Evolutionary conservation across 2,329 filamentous ascomycete species (phyloP).

Genomic region (Leptosphaerulina australis): DNA sequence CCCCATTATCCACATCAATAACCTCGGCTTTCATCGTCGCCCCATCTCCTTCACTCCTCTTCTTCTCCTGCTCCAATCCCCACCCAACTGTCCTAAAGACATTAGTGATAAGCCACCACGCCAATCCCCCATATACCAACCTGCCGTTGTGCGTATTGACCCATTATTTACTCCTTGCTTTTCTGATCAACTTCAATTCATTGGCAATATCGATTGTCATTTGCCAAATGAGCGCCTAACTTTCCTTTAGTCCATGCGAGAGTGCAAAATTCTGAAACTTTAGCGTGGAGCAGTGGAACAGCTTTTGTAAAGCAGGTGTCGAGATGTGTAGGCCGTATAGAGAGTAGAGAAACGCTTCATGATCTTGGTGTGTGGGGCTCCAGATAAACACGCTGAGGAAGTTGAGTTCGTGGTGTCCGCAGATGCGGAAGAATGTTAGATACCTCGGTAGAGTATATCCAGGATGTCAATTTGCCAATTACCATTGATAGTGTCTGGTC

Average conservation of each 20-base stretch:
- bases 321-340: slow-evolving; percentile 11
- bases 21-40: not conserved
- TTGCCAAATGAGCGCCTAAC: slow-evolving; percentile 4
- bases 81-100: slow-evolving; percentile 9
- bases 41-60: not conserved
- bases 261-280: slow-evolving; percentile 3
- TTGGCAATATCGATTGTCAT: slow-evolving; percentile 8
- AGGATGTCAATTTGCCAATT: not conserved
- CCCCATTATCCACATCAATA: slow-evolving; percentile 1
- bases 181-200: slow-evolving; percentile 7
- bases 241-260: slow-evolving; percentile 15
- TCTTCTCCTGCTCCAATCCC: slow-evolving; percentile 3
- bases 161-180: slow-evolving; percentile 10
- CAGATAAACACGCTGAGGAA: slow-evolving; percentile 12
- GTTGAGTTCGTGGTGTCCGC: slow-evolving; percentile 13
- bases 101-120: slow-evolving; percentile 2
- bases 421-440: slow-evolving; percentile 13
- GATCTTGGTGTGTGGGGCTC: not conserved
- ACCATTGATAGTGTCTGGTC: not conserved
- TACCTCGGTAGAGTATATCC: slow-evolving; percentile 5
- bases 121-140: slow-evolving; percentile 7
- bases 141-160: slow-evolving; percentile 13
- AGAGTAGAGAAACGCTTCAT: slow-evolving; percentile 17
- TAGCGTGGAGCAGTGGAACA: not conserved
- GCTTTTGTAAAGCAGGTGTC: slow-evolving; percentile 12